A percentile compares a stretch with the other conserved stretches of the same genome.
These are phyloP conservation scores for Bacterosira constricta DNA, from an alignment of 108 stramenopile species.

Conservation along the genomic window DNA sequence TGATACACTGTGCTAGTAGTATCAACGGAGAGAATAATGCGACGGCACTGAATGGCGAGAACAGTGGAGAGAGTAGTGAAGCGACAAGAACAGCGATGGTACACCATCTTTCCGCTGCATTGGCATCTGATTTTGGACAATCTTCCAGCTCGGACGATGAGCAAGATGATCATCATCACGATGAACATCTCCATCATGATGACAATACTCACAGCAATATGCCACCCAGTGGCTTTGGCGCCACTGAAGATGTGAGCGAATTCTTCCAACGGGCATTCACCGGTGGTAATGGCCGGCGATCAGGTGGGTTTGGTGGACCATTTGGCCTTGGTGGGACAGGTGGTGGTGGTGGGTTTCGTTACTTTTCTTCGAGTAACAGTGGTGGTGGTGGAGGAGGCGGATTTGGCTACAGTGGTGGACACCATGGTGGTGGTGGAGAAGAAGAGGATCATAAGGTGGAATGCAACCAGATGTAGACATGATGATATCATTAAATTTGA, in stretches of 20 bases:
- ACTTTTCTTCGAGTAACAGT: conserved; percentile 33
- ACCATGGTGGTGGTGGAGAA: neutral
- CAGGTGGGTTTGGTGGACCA: conserved; percentile 12
- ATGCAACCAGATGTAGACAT: conserved; percentile 38
- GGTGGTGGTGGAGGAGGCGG: conserved; percentile 15
- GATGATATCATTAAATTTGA: neutral
- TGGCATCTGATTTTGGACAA: conserved; percentile 55
- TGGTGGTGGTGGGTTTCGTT: conserved; percentile 28
- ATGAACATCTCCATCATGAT: conserved; percentile 18
- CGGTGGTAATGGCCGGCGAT: neutral
- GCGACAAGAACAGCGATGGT: conserved; percentile 4
- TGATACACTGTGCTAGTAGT: neutral
- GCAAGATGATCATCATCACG: neutral
- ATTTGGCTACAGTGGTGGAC: neutral
- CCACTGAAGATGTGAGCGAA: conserved; percentile 14
- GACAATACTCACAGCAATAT: conserved; percentile 3
- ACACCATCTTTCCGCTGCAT: conserved; percentile 24
- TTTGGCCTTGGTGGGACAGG: no score
- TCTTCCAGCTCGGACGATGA: neutral
- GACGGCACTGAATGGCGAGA: neutral
- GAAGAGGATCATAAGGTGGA: conserved; percentile 41
- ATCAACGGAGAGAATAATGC: neutral
- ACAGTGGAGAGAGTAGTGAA: neutral
- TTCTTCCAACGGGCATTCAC: conserved; percentile 36
- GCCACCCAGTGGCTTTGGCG: neutral